Conservation (phyloP, 805 yeast species). For the Zygoascus flipseniorum region DNA sequence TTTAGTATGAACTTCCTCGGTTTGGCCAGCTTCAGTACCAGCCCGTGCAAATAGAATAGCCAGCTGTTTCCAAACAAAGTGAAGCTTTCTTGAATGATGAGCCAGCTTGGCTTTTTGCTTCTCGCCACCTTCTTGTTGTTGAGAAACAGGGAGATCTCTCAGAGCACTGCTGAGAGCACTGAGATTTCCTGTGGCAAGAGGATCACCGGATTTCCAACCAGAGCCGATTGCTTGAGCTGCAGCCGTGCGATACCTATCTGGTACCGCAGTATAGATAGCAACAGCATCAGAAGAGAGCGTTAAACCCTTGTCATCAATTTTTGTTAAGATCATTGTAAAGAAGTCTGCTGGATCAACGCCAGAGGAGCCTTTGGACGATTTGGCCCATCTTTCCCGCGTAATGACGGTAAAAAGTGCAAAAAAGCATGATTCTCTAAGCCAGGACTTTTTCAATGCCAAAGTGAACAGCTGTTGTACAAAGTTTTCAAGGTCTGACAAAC, state of each 20-base stretch:
- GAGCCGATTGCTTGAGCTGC: constrained; percentile 5
- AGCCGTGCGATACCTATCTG: constrained; percentile 18
- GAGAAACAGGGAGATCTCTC: constrained; percentile 32
- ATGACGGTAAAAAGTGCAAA: constrained; percentile 58
- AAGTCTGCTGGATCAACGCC: constrained; percentile 7
- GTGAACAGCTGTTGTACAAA: constrained; percentile 41
- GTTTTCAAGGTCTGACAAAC: constrained; percentile 28
- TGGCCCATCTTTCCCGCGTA: neutral
- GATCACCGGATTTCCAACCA: constrained; percentile 67
- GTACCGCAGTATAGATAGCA: constrained; percentile 55
- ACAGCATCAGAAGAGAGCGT: constrained; percentile 71
- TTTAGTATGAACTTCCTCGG: constrained; percentile 33
- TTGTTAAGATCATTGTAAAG: constrained; percentile 29
- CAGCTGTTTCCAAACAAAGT: constrained; percentile 65
- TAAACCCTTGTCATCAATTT: constrained; percentile 45
- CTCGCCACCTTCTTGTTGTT: constrained; percentile 21
- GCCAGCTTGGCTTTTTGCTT: constrained; percentile 67
- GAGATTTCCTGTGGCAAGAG: constrained; percentile 65
- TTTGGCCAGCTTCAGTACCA: constrained; percentile 12
- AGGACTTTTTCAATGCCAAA: constrained; percentile 57
- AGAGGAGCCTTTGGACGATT: neutral
- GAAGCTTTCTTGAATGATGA: constrained; percentile 66
- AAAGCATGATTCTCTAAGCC: constrained; percentile 80
- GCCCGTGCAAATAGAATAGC: constrained; percentile 31
- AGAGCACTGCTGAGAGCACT: constrained; percentile 52